Evolutionary conservation across 371 early-diverging fungal genomes (phyloP).

Genomic region (Mortierella sp.): DNA sequence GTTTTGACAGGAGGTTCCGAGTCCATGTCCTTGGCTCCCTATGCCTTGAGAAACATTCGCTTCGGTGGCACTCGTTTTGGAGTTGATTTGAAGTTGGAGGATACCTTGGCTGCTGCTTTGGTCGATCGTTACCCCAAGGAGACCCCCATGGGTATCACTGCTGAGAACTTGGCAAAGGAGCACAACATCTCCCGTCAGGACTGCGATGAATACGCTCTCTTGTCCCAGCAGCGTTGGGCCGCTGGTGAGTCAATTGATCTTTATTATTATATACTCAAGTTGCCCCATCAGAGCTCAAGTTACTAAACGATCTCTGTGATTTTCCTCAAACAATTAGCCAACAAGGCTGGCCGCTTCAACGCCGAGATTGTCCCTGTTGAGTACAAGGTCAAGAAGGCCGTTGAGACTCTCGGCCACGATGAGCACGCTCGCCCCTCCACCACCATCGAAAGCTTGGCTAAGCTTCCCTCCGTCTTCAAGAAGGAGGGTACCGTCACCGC

Average conservation of each 20-base stretch:
- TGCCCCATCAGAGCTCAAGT: not conserved
- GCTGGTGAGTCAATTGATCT: conserved; percentile 61
- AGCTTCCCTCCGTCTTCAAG: conserved; percentile 91
- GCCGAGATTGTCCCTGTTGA: conserved; percentile 92
- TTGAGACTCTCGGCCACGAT: conserved; percentile 77
- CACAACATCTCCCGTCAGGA: conserved; percentile 85
- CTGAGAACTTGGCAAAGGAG: conserved; percentile 93
- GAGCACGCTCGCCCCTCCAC: conserved; percentile 94
- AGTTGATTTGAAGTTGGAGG: conserved; percentile 88
- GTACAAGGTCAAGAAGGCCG: conserved; percentile 82
- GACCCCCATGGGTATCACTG: conserved; percentile 96
- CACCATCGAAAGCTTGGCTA: conserved; percentile 81
- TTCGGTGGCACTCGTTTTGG: conserved; percentile 88
- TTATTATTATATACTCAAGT: not conserved
- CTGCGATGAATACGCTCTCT: conserved; percentile 90
- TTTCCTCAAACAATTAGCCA: conserved; percentile 58
- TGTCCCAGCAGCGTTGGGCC: conserved; percentile 88
- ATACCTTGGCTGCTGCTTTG: conserved; percentile 87
- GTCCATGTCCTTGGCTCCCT: conserved; percentile 94
- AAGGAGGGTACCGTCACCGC: conserved; percentile 95
- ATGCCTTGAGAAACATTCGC: conserved; percentile 81
- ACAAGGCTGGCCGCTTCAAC: conserved; percentile 80
- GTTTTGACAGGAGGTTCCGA: conserved; percentile 95
- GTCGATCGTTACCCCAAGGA: conserved; percentile 89
- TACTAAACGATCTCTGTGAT: not conserved